Base-by-base conservation (phyloP, 352 stramenopile species). In the Globisporangium cylindrosporum region DNA sequence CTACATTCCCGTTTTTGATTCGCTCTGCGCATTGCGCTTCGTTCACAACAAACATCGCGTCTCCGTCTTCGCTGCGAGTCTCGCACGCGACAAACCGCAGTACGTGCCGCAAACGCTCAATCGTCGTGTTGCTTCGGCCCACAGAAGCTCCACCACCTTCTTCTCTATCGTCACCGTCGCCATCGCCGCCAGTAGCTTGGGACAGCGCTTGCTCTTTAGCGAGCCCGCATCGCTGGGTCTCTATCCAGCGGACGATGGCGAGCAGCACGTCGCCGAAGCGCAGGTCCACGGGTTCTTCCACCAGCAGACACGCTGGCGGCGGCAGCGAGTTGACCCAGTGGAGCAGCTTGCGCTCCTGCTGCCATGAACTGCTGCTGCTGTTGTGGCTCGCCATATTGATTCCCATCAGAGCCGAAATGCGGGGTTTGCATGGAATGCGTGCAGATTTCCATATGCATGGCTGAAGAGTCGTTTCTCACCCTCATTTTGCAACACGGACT, bases 241-340 rank as follows among this genome's bases (percentile, higher is more conserved):
- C 69, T 27, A 89, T 36, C 66, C 72, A 86, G 38, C n/a, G 25
- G 12, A 83, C 72, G 56, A 93, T 83, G 12, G 82, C 77, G 18
- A 49, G 57, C 10, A 93, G 67, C 34, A 90, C 80, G 58, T 90
- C 81, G 2, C 85, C 82, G 32, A 81, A 84, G 48, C 83, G 81
- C 61, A 93, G 64, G 25, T 88, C 82, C 1, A 59, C 64, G 18
- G 91, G 75, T 3, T 77, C 67, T 9, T 88, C 81, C 4, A 93
- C 80, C 24, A 93, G 65, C 64, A 90, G 68, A 64, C 85, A 91
- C 54, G 70, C 74, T 15, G 81, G 75, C 18, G 89, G 63, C 15
- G 83, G 85, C 56, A 91, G 66, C 32, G 85, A 91, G 71, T 93
- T 93, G 59, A 93, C 60, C 83, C 83, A 93, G 59, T 93, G 85